These are phyloP conservation scores for Hibiscus syriacus DNA, from an alignment of 345 rosid genomes.

Conservation along the genomic window DNA sequence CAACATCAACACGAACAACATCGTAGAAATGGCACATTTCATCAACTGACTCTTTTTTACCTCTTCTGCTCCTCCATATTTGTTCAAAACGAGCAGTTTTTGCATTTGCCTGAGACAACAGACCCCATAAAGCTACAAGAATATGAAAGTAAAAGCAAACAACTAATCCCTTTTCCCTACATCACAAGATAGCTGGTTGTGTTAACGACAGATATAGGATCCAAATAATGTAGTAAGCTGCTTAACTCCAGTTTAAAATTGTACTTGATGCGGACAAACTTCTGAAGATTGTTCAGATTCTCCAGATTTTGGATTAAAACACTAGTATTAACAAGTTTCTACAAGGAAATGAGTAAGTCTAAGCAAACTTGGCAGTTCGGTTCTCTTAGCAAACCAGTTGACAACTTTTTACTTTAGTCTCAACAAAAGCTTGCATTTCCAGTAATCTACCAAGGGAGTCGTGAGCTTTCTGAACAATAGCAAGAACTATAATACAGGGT, in stretches of 20 bases:
- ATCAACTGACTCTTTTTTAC: too few species aligned
- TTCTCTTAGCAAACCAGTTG: not conserved
- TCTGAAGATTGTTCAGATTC: not conserved
- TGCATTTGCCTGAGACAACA: slow-evolving; percentile 36
- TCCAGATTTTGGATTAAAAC: not conserved
- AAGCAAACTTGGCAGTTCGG: not conserved
- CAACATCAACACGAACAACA: too few species aligned
- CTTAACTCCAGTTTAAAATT: too few species aligned
- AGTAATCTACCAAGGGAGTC: not conserved
- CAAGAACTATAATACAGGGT: not conserved
- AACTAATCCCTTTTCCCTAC: not conserved
- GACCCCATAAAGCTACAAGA: not conserved
- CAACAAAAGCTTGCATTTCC: not conserved
- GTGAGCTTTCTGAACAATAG: not conserved
- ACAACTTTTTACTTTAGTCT: not conserved
- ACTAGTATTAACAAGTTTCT: not conserved
- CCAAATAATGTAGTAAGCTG: too few species aligned
- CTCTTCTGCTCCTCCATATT: too few species aligned
- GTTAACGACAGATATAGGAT: not conserved
- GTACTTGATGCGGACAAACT: not conserved
- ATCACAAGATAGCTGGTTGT: not conserved
- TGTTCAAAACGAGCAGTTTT: slow-evolving; percentile 77
- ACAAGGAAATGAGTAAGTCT: not conserved
- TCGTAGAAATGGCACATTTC: too few species aligned
- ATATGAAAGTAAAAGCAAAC: not conserved